Base-by-base conservation (phyloP, 371 early-diverging fungal species). In the Circinella minor region DNA sequence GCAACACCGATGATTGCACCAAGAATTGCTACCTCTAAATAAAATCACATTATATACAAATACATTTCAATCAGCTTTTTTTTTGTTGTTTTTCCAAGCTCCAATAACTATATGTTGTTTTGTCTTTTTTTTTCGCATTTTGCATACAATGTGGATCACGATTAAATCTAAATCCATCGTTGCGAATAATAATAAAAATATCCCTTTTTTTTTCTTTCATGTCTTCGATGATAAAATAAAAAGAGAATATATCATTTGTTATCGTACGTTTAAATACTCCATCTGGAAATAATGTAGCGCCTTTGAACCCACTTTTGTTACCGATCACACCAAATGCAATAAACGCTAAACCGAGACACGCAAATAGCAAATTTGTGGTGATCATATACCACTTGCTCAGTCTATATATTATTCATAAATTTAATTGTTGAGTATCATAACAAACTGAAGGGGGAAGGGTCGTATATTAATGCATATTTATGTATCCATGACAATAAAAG, bases 341-440 rank as follows among this genome's bases (percentile, higher is more conserved):
- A 69, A 72, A 84, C 36, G 81, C 82, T n/a, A 76, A 17, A 37
- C 84, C 84, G 39, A 84, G 73, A 71, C 78, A 78, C 36, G 77
- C 75, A 65, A 79, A 81, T 27, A 84, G 72, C 36, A 76, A 55
- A 65, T 84, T 84, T 65, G 84, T 81, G 46, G 75, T 71, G 47
- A 84, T 62, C 75, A 81, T 76, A 61, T 84, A 84, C 70, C 75
- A 67, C 64, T 79, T 84, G 69, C 84, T 80, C 68, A 84, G 74
- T 74, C 84, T 84, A 76, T 36, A 27, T 46, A 54, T 57, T 47
- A 43, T 17, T 68, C 11, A 60, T 61, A 46, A 46, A 63, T 20
- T n/a, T 60, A 20, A 60, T 43, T 11, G 43, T 9, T 6, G 43
- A 9, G 43, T 43, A 43, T 43, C 11, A 11, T 11, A 43, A 3